Evolutionary conservation across 2,329 filamentous ascomycete species (phyloP).

Genomic region (Raffaelea arxii): DNA sequence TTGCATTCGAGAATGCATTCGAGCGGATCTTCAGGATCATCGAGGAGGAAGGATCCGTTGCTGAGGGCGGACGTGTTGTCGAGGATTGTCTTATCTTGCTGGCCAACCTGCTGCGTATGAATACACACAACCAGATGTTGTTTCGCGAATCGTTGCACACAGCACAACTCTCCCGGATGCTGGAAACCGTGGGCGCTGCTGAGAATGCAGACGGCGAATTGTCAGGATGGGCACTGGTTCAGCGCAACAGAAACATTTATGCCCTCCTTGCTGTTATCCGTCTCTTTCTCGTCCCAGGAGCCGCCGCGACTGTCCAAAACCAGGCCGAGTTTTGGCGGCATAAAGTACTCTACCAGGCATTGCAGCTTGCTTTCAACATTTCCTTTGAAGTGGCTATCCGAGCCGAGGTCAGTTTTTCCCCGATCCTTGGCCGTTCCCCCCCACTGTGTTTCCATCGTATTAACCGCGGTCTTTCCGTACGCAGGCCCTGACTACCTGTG

Average conservation of each 20-base stretch:
- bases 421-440: not conserved
- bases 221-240: constrained; percentile 64
- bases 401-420: constrained; percentile 52
- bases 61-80: constrained; percentile 74
- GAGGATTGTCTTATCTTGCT: constrained; percentile 90
- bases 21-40: constrained; percentile 79
- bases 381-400: constrained; percentile 67
- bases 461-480: not conserved
- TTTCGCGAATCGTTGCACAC: constrained; percentile 88
- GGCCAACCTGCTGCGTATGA: constrained; percentile 78
- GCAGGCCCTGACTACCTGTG: constrained; percentile 72
- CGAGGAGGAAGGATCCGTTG: constrained; percentile 68
- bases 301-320: constrained; percentile 69
- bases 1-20: constrained; percentile 92
- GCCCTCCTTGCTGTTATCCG: constrained; percentile 79
- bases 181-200: constrained; percentile 38
- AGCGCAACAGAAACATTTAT: constrained; percentile 84
- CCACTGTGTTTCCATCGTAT: not conserved
- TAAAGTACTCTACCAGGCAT: constrained; percentile 66
- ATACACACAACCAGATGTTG: constrained; percentile 84
- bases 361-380: constrained; percentile 73
- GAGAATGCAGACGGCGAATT: constrained; percentile 41
- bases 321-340: constrained; percentile 79
- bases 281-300: constrained; percentile 76
- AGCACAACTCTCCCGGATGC: constrained; percentile 57